A percentile compares a stretch with the other conserved stretches of the same genome.
These are phyloP conservation scores for Botrytis fabae DNA, from an alignment of 2,329 filamentous ascomycete species.

Conservation along the genomic window DNA sequence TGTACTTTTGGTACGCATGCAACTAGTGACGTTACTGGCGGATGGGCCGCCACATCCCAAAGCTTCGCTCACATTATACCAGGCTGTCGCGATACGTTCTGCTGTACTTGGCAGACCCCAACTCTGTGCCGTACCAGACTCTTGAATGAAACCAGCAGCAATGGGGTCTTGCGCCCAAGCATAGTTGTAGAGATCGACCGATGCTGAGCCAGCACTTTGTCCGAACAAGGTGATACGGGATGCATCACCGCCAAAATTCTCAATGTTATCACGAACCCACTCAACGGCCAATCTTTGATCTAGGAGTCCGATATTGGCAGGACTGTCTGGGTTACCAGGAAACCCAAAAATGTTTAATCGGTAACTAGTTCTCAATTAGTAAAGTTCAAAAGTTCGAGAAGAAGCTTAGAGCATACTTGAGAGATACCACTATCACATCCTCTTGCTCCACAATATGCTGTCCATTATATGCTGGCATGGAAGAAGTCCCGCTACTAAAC, in stretches of 20 bases:
- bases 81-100: conserved; percentile 28
- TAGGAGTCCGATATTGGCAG: conserved; percentile 58
- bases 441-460: conserved; percentile 45
- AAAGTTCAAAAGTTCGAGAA: conserved; percentile 26
- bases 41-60: conserved; percentile 39
- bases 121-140: conserved; percentile 40
- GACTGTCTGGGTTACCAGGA: conserved; percentile 38
- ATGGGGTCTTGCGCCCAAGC: conserved; percentile 40
- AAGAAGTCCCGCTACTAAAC: conserved; percentile 43
- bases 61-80: conserved; percentile 34
- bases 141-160: conserved; percentile 37
- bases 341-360: conserved; percentile 45
- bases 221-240: conserved; percentile 56
- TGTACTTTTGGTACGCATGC: conserved; percentile 35
- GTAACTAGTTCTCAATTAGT: conserved; percentile 38
- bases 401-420: conserved; percentile 45
- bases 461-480: conserved; percentile 45
- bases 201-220: conserved; percentile 58
- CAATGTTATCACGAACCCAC: conserved; percentile 63
- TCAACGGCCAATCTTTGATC: conserved; percentile 60
- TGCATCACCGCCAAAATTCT: conserved; percentile 59
- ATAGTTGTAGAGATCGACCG: conserved; percentile 44
- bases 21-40: conserved; percentile 32
- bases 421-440: conserved; percentile 48
- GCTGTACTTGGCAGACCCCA: conserved; percentile 34